Percentiles rank a stretch among this genome's conserved stretches.
phyloP scores from a whole-genome alignment of 768 basidiomycete genomes.

The Mycena vulgaris region DNA sequence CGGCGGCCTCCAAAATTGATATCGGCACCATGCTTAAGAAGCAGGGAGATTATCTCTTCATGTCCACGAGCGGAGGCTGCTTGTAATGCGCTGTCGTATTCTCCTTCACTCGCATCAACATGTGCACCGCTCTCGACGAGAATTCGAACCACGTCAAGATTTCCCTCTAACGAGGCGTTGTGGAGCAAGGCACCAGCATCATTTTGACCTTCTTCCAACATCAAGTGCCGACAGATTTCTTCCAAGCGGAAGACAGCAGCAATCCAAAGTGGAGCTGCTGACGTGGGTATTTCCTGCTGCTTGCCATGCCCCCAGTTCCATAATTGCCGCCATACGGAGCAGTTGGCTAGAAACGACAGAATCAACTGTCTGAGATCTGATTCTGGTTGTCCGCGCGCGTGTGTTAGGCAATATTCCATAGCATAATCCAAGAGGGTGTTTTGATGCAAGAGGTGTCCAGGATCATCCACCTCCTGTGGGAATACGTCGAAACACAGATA shows the following conservation, averaged over 20 bases:
- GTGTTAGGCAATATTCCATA: neutral
- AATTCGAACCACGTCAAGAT: neutral
- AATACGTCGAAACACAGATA: neutral
- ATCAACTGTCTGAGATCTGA: neutral
- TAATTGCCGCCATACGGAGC: neutral
- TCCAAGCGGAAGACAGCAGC: neutral
- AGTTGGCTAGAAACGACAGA: neutral
- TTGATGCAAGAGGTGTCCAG: neutral
- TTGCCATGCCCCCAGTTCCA: neutral
- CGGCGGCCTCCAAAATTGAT: no score
- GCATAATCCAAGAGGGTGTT: neutral
- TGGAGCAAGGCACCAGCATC: neutral
- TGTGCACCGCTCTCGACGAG: neutral
- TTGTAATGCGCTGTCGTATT: neutral
- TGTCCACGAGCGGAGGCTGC: no score
- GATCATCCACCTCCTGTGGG: neutral
- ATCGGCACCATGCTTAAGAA: no score
- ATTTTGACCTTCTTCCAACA: neutral
- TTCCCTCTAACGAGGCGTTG: neutral
- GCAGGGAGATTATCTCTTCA: no score
- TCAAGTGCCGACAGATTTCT: neutral
- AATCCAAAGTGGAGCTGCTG: neutral
- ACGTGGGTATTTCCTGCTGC: neutral
- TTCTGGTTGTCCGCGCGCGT: slow-evolving; percentile 11
- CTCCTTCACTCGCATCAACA: no score